These are phyloP conservation scores for Citeromyces hawaiiensis DNA, from an alignment of 1,139 yeast species.

Conservation along the genomic window DNA sequence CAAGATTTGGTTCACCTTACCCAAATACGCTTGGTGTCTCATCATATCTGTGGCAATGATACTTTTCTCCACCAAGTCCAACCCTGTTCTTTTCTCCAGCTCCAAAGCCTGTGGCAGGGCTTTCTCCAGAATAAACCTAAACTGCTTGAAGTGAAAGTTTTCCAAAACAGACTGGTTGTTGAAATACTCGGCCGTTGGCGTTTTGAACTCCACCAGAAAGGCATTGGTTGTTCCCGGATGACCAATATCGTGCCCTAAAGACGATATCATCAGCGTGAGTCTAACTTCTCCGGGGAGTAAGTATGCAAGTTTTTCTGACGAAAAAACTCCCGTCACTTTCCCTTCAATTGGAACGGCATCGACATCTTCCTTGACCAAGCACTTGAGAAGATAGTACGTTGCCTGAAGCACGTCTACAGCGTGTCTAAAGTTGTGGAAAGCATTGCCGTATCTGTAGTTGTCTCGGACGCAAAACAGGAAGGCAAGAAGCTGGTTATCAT, in stretches of 20 bases:
- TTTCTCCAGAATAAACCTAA: constrained; percentile 40
- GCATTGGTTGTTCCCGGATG: constrained; percentile 92
- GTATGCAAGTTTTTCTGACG: neutral
- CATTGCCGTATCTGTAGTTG: constrained; percentile 71
- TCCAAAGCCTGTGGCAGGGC: constrained; percentile 41
- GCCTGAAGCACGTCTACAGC: constrained; percentile 95
- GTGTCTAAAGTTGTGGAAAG: constrained; percentile 91
- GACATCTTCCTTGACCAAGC: constrained; percentile 14
- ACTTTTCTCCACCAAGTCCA: constrained; percentile 3
- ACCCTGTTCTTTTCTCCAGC: neutral
- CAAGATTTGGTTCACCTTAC: constrained; percentile 20
- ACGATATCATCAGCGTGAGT: constrained; percentile 53
- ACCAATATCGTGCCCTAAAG: constrained; percentile 90
- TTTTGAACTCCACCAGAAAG: constrained; percentile 44
- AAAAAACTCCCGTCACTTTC: neutral
- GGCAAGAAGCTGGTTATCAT: constrained; percentile 35
- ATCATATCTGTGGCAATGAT: constrained; percentile 90
- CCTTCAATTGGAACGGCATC: constrained; percentile 5
- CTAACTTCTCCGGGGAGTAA: constrained; percentile 10
- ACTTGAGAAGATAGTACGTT: constrained; percentile 48
- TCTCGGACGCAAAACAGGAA: constrained; percentile 56
- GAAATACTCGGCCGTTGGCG: constrained; percentile 55
- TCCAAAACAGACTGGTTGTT: constrained; percentile 66
- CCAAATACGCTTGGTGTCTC: constrained; percentile 65
- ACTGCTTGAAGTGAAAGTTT: constrained; percentile 69